phyloP scores from a whole-genome alignment of 352 stramenopile genomes.

The Elongisporangium senticosum region DNA sequence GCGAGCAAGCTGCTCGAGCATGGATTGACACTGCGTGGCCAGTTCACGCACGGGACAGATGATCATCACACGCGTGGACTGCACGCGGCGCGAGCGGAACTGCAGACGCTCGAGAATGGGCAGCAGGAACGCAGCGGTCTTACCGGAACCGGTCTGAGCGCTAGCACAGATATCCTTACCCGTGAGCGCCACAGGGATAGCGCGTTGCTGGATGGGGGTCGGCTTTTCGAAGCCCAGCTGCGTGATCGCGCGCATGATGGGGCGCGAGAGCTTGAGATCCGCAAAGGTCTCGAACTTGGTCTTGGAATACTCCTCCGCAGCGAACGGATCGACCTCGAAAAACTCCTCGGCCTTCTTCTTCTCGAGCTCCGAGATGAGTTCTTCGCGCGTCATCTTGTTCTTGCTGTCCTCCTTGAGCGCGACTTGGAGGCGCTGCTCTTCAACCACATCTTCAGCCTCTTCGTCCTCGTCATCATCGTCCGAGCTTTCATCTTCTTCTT shows the following conservation, averaged over 20 bases:
- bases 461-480: slow-evolving; percentile 41
- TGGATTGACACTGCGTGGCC: slow-evolving; percentile 93
- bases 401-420: slow-evolving; percentile 61
- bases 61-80: slow-evolving; percentile 93
- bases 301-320: slow-evolving; percentile 70
- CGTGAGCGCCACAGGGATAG: slow-evolving; percentile 92
- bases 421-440: slow-evolving; percentile 65
- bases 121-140: slow-evolving; percentile 98
- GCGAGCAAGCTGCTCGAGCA: slow-evolving; percentile 93
- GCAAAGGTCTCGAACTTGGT: slow-evolving; percentile 92
- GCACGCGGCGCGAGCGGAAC: slow-evolving; percentile 83
- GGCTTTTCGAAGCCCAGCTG: slow-evolving; percentile 96
- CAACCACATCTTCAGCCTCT: slow-evolving; percentile 61
- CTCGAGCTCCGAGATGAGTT: slow-evolving; percentile 72
- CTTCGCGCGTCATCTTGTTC: slow-evolving; percentile 39
- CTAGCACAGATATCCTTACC: slow-evolving; percentile 98
- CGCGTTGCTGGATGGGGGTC: slow-evolving; percentile 91
- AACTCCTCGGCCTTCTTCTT: slow-evolving; percentile 77
- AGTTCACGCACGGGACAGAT: slow-evolving; percentile 97
- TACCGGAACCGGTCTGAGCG: slow-evolving; percentile 96
- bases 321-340: slow-evolving; percentile 77
- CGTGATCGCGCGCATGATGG: slow-evolving; percentile 94
- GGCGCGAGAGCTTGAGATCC: slow-evolving; percentile 95
- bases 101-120: slow-evolving; percentile 96
- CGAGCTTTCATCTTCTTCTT: slow-evolving; percentile 22